Base-by-base conservation (phyloP, 164 flowering plant genomes). In the Vitis rupestris region DNA sequence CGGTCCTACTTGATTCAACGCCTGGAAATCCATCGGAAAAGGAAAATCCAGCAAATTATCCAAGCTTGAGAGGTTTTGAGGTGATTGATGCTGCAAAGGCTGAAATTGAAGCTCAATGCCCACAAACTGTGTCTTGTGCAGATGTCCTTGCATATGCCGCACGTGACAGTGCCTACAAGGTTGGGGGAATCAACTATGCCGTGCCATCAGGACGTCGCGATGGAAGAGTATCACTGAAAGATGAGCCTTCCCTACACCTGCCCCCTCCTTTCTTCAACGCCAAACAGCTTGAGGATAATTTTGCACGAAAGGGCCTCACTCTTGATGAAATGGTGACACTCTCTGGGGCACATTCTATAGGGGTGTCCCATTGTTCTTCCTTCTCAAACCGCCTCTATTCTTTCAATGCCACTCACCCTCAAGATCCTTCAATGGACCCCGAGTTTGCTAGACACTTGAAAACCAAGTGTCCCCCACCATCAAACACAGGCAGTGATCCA, bases 71-170 rank as follows among this genome's bases (percentile, higher is more conserved):
- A 59, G 93, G 86, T 1, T 87, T 75, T 68, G 89, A 88, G n/a
- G 84, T 85, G 50, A 87, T 88, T 55, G 85, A 83, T 30, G 70
- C 79, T 37, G 85, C 84, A 1, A 88, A 88, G 75, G 73, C 78
- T 8, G 37, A 63, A 8, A 17, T 88, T 13, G 90, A 88, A 59
- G 64, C 83, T 10, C 47, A 2, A 3, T 85, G 93, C 76, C 86
- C 86, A 2, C 17, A 66, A n/a, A 80, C 78, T 0, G 88, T 87
- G 10, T 87, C 93, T 0, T 88, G 93, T 29, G 76, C 93, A 0
- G 93, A 88, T 75, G 82, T 85, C 16, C 66, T 88, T 0, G 83
- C 93, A 0, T 84, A 85, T 9, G 89, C 90, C 0, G 88, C 90
- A 4, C 80, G 93, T 0, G 89, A 87, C 58, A 76, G 85, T 10